Percentiles rank a stretch among this genome's conserved stretches.
Conservation (phyloP, 345 rosid genomes). For the Salix viminalis region DNA sequence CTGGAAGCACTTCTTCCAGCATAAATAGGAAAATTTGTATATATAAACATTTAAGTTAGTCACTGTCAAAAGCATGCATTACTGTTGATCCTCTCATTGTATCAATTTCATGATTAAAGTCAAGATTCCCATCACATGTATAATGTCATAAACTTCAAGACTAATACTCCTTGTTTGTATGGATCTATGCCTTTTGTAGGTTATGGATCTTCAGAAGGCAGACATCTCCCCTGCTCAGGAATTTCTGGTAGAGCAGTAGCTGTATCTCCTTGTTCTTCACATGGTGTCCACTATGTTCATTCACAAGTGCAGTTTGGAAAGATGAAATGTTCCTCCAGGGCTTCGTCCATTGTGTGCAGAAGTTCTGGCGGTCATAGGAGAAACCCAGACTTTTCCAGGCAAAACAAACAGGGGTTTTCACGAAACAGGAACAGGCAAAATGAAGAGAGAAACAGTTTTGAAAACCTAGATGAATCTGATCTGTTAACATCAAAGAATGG, state of each 20-base stretch:
- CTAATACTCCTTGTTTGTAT: background rate
- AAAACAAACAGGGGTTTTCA: slow-evolving; percentile 48
- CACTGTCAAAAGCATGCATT: background rate
- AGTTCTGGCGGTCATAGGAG: slow-evolving; percentile 56
- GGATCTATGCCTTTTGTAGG: slow-evolving; percentile 35
- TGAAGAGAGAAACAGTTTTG: slow-evolving; percentile 55
- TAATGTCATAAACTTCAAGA: background rate
- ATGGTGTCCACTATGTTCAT: slow-evolving; percentile 18
- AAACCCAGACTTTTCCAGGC: slow-evolving; percentile 68
- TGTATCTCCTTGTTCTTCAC: slow-evolving; percentile 33
- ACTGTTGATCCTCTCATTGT: background rate
- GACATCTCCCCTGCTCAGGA: slow-evolving; percentile 39
- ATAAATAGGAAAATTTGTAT: background rate
- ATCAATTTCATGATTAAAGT: background rate
- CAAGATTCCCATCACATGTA: background rate
- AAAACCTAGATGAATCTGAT: slow-evolving; percentile 52
- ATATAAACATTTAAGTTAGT: background rate
- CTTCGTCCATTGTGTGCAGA: slow-evolving; percentile 46
- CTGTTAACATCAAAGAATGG: slow-evolving; percentile 56
- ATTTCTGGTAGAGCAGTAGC: slow-evolving; percentile 43
- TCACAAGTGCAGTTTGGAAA: slow-evolving; percentile 35
- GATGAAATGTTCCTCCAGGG: slow-evolving; percentile 29
- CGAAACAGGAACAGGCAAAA: slow-evolving; percentile 57
- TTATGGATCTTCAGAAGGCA: slow-evolving; percentile 45
- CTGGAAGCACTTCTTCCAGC: background rate